phyloP scores from a whole-genome alignment of 192 early-diverging fungal species.

The Podila epigama region DNA sequence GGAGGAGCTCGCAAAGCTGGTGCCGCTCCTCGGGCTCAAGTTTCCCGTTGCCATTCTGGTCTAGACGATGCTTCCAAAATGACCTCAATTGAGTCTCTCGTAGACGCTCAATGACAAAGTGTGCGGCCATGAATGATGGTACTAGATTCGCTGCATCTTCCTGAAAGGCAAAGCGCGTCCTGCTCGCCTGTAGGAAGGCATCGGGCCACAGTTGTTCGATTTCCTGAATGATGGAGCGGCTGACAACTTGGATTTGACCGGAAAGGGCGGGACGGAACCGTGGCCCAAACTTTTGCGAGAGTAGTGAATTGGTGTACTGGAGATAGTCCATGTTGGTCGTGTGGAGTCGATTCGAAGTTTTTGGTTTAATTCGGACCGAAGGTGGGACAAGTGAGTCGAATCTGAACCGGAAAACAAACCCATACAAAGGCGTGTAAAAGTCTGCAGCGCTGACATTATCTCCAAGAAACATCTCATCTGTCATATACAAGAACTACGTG shows the following conservation, averaged over 20 bases:
- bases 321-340: conserved; percentile 19
- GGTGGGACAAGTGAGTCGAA: conserved; percentile 1
- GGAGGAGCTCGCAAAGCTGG: not conserved
- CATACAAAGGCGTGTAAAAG: conserved; percentile 52
- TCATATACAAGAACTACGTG: no score
- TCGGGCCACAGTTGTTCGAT: conserved; percentile 42
- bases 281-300: conserved; percentile 48
- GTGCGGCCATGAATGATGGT: conserved; percentile 38
- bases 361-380: not conserved
- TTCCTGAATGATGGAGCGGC: conserved; percentile 31
- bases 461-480: no score
- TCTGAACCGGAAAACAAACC: conserved; percentile 42
- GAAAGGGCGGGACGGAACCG: conserved; percentile 41
- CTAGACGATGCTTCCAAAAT: conserved; percentile 39
- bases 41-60: conserved; percentile 35
- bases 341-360: no score
- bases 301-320: conserved; percentile 42
- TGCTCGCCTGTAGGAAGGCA: conserved; percentile 35
- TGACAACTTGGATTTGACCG: conserved; percentile 40
- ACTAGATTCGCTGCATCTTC: conserved; percentile 22
- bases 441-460: no score
- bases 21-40: conserved; percentile 42
- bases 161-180: conserved; percentile 47
- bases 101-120: conserved; percentile 52
- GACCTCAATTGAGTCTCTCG: conserved; percentile 47